These are phyloP conservation scores for Penicillium tannophilum DNA, from an alignment of 495 filamentous ascomycete species.

Conservation along the genomic window DNA sequence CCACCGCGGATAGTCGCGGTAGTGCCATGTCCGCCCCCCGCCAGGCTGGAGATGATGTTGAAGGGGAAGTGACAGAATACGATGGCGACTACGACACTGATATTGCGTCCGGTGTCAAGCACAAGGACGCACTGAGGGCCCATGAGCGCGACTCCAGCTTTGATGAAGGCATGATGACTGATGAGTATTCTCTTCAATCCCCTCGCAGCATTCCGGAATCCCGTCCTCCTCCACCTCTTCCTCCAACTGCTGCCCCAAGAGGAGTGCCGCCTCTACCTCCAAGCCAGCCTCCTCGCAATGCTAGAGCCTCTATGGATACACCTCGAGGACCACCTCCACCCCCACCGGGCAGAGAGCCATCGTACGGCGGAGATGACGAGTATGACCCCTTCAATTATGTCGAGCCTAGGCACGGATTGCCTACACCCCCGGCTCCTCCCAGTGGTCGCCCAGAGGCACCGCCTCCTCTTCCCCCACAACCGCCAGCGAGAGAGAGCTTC, in stretches of 20 bases:
- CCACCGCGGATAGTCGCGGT: conserved; percentile 57
- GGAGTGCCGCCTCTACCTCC: conserved; percentile 58
- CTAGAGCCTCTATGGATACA: conserved; percentile 62
- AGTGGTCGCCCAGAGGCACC: conserved; percentile 32
- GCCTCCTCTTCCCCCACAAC: conserved; percentile 34
- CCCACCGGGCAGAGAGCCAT: conserved; percentile 44
- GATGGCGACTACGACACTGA: conserved; percentile 99
- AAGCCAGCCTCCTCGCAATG: conserved; percentile 48
- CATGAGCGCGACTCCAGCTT: conserved; percentile 78
- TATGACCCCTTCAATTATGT: conserved; percentile 76
- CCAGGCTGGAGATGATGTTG: conserved; percentile 61
- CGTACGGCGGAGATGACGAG: conserved; percentile 57
- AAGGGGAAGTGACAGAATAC: conserved; percentile 88
- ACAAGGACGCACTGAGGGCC: conserved; percentile 87
- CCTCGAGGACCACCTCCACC: conserved; percentile 70
- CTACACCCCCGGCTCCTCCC: conserved; percentile 22
- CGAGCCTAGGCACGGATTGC: conserved; percentile 45
- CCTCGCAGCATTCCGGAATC: conserved; percentile 49
- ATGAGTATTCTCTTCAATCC: conserved; percentile 53
- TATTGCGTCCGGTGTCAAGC: conserved; percentile 83
- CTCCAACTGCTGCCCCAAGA: conserved; percentile 52
- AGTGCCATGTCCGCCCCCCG: conserved; percentile 41
- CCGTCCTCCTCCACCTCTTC: conserved; percentile 61
- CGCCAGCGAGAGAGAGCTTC: conserved; percentile 38
- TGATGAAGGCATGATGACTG: conserved; percentile 57